Base-by-base conservation (phyloP, 495 filamentous ascomycete genomes). In the Bacidia gigantensis region DNA sequence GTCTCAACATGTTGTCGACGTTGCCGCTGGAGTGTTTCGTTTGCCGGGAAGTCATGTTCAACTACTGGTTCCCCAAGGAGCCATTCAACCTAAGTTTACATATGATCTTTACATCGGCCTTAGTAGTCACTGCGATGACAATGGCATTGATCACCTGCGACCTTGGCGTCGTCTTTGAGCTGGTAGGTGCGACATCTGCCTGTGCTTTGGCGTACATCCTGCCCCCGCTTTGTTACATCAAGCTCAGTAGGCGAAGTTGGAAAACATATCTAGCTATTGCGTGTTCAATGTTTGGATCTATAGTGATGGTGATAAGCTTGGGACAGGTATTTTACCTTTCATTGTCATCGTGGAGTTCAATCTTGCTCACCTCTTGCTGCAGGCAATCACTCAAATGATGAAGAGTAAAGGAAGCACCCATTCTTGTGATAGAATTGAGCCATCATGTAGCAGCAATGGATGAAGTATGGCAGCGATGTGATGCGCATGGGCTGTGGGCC, bases 1-100 rank as follows among this genome's bases (percentile, higher is more conserved):
- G 93, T 2, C 69, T 97, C 51, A 98, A 98, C 71, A 98, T 98
- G 92, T 79, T 98, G 55, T 97, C 92, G 3, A 98, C 92, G 1
- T 71, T 98, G 42, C 92, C 92, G 2, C 78, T 98, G 35, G 92
- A 98, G 69, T 86, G 87, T 7, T 98, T 98, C 65, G 92, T 98
- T 42, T 97, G 93, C 65, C 80, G 92, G 52, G 89, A 95, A 64
- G 92, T 97, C 40, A 94, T 97, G 84, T 77, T 84, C 29, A 89
- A 86, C 45, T 98, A 95, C 69, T 98, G 81, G 68, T 95, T 87
- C 66, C 85, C 82, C 0, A 67, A 76, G 56, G 82, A 89, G 56
- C 83, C 83, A 0, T 89, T 85, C 65, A 84, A 85, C 61, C 78
- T 86, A 59, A 82, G 82, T 53, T 79, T 89, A 46, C 92, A 98